Evolutionary conservation across 148 eudicot genomes (phyloP).

Genomic region (Oxyria digyna): DNA sequence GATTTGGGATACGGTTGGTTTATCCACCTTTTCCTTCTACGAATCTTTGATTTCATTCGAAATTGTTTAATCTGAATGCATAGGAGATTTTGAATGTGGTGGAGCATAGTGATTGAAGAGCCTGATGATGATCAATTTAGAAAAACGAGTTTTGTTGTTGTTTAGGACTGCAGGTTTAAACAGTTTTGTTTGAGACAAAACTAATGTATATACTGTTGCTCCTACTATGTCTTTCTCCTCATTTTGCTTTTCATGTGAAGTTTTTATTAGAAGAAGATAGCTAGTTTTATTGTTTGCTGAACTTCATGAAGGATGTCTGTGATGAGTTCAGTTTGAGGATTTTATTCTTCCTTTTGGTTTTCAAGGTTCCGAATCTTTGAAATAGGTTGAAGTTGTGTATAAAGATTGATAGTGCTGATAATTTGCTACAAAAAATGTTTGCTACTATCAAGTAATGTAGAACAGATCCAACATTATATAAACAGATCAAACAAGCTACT

Average conservation of each 20-base stretch:
- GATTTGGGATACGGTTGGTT: conserved; percentile 72
- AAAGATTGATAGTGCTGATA: neutral
- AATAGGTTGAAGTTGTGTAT: neutral
- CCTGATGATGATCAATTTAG: neutral
- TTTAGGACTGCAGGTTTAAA: neutral
- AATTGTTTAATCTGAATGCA: neutral
- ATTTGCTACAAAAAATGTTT: neutral
- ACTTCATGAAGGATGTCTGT: neutral
- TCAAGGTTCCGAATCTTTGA: neutral
- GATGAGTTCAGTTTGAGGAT: neutral
- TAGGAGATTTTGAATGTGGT: neutral
- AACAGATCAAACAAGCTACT: neutral
- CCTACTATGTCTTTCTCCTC: neutral
- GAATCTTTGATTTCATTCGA: neutral
- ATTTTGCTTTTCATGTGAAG: neutral
- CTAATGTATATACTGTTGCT: neutral
- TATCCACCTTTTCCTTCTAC: neutral
- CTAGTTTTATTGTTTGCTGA: neutral
- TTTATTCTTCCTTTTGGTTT: neutral
- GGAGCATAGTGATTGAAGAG: neutral
- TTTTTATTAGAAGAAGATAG: neutral
- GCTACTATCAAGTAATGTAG: neutral
- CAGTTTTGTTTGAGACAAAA: neutral
- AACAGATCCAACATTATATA: neutral
- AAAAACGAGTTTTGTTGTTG: neutral